Evolutionary conservation across 2,329 filamentous ascomycete species (phyloP).

Genomic region (Fusarium nanum): DNA sequence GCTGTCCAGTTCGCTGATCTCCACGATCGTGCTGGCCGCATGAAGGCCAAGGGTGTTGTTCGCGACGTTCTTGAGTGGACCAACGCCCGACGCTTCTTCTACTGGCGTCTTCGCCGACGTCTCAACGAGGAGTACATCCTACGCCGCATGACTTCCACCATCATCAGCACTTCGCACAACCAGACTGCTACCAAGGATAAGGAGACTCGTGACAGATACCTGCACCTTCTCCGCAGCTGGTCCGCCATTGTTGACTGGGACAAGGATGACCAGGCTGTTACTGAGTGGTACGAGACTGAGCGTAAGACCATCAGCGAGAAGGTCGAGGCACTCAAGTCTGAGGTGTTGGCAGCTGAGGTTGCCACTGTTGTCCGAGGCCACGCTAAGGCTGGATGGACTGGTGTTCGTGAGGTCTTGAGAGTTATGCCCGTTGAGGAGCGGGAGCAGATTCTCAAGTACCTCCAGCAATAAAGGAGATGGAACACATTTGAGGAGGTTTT

Average conservation of each 20-base stretch:
- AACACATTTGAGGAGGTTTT: not conserved
- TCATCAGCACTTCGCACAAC: conserved; percentile 47
- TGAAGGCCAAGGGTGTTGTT: conserved; percentile 97
- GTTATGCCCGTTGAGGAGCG: conserved; percentile 91
- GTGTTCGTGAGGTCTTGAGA: conserved; percentile 84
- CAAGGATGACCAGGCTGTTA: conserved; percentile 82
- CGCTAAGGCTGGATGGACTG: conserved; percentile 80
- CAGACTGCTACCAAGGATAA: conserved; percentile 56
- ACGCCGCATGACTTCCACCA: conserved; percentile 78
- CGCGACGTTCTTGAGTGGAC: conserved; percentile 86
- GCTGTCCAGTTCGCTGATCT: conserved; percentile 97
- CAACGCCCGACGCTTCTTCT: conserved; percentile 96
- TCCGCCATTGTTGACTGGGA: conserved; percentile 81
- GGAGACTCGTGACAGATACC: conserved; percentile 72
- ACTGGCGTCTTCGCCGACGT: conserved; percentile 97
- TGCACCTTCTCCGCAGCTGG: conserved; percentile 85
- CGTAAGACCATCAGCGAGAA: conserved; percentile 83
- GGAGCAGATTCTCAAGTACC: conserved; percentile 78
- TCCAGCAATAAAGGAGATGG: conserved; percentile 55
- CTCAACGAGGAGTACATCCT: conserved; percentile 98
- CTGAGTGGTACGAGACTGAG: conserved; percentile 97
- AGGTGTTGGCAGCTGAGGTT: conserved; percentile 67
- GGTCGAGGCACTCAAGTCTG: conserved; percentile 84
- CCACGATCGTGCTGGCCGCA: conserved; percentile 95
- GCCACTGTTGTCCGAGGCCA: conserved; percentile 59